phyloP scores from a whole-genome alignment of 495 filamentous ascomycete species.

The Penicillium manginii region DNA sequence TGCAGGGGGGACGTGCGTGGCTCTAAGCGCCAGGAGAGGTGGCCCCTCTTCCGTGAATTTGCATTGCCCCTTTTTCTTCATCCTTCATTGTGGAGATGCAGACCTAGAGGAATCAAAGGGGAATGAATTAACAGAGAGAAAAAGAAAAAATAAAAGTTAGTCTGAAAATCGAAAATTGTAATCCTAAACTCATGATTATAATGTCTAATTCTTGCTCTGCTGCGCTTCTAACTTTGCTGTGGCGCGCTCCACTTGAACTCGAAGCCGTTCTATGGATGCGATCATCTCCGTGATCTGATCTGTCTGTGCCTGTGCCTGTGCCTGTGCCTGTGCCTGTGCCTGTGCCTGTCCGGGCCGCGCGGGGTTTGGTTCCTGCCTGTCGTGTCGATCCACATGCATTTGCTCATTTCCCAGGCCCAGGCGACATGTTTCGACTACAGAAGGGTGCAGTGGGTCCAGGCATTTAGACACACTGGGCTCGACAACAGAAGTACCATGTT shows the following conservation, averaged over 20 bases:
- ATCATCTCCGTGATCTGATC: constrained; percentile 34
- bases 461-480: constrained; percentile 37
- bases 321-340: constrained; percentile 16
- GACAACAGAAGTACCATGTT: constrained; percentile 29
- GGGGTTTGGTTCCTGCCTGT: constrained; percentile 26
- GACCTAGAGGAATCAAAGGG: too few relatives aligned
- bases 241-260: constrained; percentile 44
- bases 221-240: constrained; percentile 30
- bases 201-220: constrained; percentile 8
- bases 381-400: constrained; percentile 25
- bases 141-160: not conserved
- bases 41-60: constrained; percentile 8
- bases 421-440: constrained; percentile 28
- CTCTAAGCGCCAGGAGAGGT: constrained; percentile 23
- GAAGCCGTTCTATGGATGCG: constrained; percentile 45
- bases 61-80: constrained; percentile 10
- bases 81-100: not conserved
- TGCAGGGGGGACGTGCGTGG: constrained; percentile 28
- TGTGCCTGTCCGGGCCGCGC: constrained; percentile 26
- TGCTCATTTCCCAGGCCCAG: constrained; percentile 25
- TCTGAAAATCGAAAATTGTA: not conserved
- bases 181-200: not conserved
- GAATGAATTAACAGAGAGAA: not conserved
- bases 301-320: constrained; percentile 13
- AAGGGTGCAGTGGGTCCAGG: constrained; percentile 32